Evolutionary conservation across 148 eudicot species (phyloP).

Genomic region (Mesembryanthemum crystallinum): DNA sequence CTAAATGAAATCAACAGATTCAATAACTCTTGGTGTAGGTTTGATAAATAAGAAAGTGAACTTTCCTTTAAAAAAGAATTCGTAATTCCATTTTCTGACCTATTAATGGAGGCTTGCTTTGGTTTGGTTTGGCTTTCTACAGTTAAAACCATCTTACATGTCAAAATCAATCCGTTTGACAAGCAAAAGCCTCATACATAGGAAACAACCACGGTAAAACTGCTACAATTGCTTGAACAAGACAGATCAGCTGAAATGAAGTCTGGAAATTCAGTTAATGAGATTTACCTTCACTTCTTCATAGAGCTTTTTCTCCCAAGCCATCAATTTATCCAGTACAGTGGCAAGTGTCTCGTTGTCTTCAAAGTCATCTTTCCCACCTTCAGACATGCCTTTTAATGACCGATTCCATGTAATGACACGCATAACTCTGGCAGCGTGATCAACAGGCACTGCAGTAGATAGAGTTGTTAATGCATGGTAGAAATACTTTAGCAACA

Average conservation of each 20-base stretch:
- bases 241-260: slow-evolving; percentile 1
- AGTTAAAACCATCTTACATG: slow-evolving; percentile 4
- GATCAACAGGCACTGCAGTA: slow-evolving; percentile 83
- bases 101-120: neutral
- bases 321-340: slow-evolving; percentile 86
- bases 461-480: neutral
- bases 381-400: slow-evolving; percentile 51
- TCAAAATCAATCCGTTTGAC: neutral
- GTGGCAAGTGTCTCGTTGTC: slow-evolving; percentile 94
- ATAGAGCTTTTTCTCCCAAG: slow-evolving; percentile 97
- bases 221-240: neutral
- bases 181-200: neutral
- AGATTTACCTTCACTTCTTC: slow-evolving; percentile 93
- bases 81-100: neutral
- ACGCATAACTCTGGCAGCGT: slow-evolving; percentile 95
- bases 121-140: neutral
- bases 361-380: slow-evolving; percentile 58
- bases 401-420: slow-evolving; percentile 95
- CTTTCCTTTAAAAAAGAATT: neutral
- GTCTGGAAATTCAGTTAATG: neutral
- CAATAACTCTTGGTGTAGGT: neutral
- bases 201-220: neutral
- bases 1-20: neutral
- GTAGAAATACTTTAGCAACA: neutral
- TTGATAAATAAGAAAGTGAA: neutral